phyloP scores from a whole-genome alignment of 495 filamentous ascomycete species.

The Penicillium lividum region DNA sequence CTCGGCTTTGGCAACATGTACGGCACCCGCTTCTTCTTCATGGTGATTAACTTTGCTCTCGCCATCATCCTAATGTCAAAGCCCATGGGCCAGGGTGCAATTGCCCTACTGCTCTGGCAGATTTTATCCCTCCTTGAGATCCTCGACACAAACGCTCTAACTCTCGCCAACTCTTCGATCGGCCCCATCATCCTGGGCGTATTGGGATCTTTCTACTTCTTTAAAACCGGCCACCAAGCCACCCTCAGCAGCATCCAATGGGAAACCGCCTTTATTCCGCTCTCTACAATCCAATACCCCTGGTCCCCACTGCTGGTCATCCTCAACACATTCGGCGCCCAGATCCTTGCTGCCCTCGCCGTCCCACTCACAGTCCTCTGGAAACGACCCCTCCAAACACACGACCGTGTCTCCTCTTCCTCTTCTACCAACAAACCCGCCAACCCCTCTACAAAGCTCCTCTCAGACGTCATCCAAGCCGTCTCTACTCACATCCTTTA shows the following conservation, averaged over 20 bases:
- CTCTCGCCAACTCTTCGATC: constrained; percentile 62
- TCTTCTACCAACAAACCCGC: constrained; percentile 34
- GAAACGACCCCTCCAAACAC: constrained; percentile 62
- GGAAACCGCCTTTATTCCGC: constrained; percentile 93
- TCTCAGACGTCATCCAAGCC: constrained; percentile 69
- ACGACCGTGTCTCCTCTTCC: constrained; percentile 27
- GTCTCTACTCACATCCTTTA: constrained; percentile 74
- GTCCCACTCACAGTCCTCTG: constrained; percentile 84
- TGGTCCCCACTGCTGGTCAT: constrained; percentile 81
- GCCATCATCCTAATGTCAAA: constrained; percentile 82
- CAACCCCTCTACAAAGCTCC: constrained; percentile 50
- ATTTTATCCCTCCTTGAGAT: constrained; percentile 87
- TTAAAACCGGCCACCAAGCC: constrained; percentile 97
- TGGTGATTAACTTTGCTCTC: constrained; percentile 74
- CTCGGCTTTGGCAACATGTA: constrained; percentile 90
- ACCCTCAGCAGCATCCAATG: constrained; percentile 87
- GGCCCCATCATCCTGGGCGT: constrained; percentile 83
- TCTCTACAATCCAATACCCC: constrained; percentile 81
- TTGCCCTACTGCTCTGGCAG: constrained; percentile 78
- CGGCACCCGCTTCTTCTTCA: constrained; percentile 85
- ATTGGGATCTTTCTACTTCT: constrained; percentile 89
- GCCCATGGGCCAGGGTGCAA: constrained; percentile 86
- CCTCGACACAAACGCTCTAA: constrained; percentile 72
- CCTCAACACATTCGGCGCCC: constrained; percentile 85
- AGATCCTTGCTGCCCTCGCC: constrained; percentile 75